These are phyloP conservation scores for Scheffersomyces ergatensis DNA, from an alignment of 805 yeast species.

Conservation along the genomic window DNA sequence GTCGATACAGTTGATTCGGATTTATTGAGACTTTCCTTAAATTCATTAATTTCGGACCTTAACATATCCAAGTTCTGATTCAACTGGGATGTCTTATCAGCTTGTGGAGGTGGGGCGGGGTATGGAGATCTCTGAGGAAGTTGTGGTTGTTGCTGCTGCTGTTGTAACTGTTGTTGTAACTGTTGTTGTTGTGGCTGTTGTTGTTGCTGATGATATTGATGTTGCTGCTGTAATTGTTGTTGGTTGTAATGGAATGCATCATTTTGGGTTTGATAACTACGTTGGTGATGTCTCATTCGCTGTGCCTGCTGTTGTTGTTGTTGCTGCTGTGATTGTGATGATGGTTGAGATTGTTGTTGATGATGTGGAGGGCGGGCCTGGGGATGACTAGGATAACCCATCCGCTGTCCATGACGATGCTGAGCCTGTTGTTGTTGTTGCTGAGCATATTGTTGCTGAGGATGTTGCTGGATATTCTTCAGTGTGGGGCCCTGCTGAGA, in stretches of 20 bases:
- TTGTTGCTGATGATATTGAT: not conserved
- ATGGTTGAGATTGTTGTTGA: not conserved
- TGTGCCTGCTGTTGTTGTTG: slow-evolving; percentile 3
- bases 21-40: slow-evolving; percentile 38
- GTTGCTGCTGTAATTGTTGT: not conserved
- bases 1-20: slow-evolving; percentile 12
- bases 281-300: slow-evolving; percentile 1
- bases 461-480: not conserved
- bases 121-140: not conserved
- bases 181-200: slow-evolving; percentile 1
- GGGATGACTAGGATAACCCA: too few species aligned
- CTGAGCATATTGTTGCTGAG: slow-evolving; percentile 1
- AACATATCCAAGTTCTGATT: slow-evolving; percentile 40
- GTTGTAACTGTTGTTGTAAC: not conserved
- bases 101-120: not conserved
- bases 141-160: not conserved
- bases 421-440: slow-evolving; percentile 4
- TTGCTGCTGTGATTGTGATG: slow-evolving; percentile 1
- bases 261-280: not conserved
- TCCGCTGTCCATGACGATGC: not conserved
- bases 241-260: not conserved
- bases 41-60: slow-evolving; percentile 42
- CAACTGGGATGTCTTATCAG: slow-evolving; percentile 28
- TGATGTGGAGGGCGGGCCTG: not conserved
- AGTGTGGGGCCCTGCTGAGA: not conserved